Evolutionary conservation across 179 eudicot species (phyloP).

Genomic region (Pouteria campechiana): DNA sequence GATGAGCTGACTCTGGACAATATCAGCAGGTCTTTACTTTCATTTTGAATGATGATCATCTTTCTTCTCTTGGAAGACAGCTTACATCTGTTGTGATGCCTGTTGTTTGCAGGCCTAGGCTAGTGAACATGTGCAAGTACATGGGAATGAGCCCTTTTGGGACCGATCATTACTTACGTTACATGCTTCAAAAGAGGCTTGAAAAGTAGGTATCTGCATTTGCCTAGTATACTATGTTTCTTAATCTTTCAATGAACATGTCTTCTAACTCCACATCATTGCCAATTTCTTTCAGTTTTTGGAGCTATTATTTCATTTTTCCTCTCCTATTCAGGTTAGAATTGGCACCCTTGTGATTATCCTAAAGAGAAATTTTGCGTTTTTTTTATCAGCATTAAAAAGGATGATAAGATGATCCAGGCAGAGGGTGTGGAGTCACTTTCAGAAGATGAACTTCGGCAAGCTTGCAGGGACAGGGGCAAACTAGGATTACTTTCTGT

Average conservation of each 20-base stretch:
- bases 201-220: slow-evolving; percentile 14
- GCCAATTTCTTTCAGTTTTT: too few relatives aligned
- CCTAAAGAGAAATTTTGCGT: too few relatives aligned
- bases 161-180: slow-evolving; percentile 66
- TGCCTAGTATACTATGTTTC: too few relatives aligned
- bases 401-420: slow-evolving; percentile 79
- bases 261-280: too few relatives aligned
- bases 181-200: slow-evolving; percentile 65
- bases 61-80: not conserved
- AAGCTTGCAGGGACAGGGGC: slow-evolving; percentile 85
- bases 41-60: too few relatives aligned
- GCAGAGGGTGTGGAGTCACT: slow-evolving; percentile 89
- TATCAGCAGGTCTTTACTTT: slow-evolving; percentile 57
- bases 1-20: slow-evolving; percentile 92
- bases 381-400: slow-evolving; percentile 56
- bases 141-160: slow-evolving; percentile 74
- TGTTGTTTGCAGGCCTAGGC: slow-evolving; percentile 88
- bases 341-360: too few relatives aligned
- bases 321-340: too few relatives aligned
- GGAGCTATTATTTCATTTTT: too few relatives aligned
- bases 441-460: slow-evolving; percentile 85
- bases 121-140: slow-evolving; percentile 86
- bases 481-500: slow-evolving; percentile 76
- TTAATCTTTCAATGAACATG: too few relatives aligned
- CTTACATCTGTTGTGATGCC: too few relatives aligned